Percentiles rank a stretch among this genome's conserved stretches.
phyloP scores from a whole-genome alignment of 257 asterid genomes.

The Salvia miltiorrhiza region DNA sequence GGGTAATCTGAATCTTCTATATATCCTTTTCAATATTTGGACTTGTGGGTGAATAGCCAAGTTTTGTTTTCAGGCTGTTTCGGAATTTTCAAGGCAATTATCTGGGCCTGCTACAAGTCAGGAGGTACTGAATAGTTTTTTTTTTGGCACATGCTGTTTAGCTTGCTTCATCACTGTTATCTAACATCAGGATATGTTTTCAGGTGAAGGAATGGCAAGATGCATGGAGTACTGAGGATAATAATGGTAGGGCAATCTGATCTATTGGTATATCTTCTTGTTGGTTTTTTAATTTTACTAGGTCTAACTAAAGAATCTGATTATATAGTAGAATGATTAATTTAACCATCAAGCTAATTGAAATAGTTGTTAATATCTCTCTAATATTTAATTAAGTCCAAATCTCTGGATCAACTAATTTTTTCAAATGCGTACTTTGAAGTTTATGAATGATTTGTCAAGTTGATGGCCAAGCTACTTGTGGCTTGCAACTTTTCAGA shows the following conservation, averaged over 20 bases:
- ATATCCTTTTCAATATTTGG: not conserved
- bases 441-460: not conserved
- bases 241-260: slow-evolving; percentile 9
- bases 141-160: slow-evolving; percentile 8
- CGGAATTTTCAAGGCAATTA: slow-evolving; percentile 43
- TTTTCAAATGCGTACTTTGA: not conserved
- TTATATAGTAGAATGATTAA: not conserved
- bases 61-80: slow-evolving; percentile 43
- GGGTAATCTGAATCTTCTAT: not conserved
- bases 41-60: not conserved
- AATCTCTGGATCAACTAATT: not conserved
- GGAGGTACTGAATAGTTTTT: slow-evolving; percentile 35
- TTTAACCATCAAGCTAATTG: not conserved
- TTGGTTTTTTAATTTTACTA: not conserved
- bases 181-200: slow-evolving; percentile 24
- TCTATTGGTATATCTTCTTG: not conserved
- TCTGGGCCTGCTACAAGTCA: slow-evolving; percentile 34
- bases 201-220: slow-evolving; percentile 45
- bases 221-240: slow-evolving; percentile 35
- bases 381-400: not conserved
- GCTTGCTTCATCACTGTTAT: not conserved
- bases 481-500: not conserved
- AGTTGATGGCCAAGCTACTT: not conserved
- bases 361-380: not conserved
- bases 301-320: not conserved